A percentile compares a stretch with the other conserved stretches of the same genome.
These are phyloP conservation scores for Xenoacremonium recifei DNA, from an alignment of 2,329 filamentous ascomycete genomes.

Conservation along the genomic window DNA sequence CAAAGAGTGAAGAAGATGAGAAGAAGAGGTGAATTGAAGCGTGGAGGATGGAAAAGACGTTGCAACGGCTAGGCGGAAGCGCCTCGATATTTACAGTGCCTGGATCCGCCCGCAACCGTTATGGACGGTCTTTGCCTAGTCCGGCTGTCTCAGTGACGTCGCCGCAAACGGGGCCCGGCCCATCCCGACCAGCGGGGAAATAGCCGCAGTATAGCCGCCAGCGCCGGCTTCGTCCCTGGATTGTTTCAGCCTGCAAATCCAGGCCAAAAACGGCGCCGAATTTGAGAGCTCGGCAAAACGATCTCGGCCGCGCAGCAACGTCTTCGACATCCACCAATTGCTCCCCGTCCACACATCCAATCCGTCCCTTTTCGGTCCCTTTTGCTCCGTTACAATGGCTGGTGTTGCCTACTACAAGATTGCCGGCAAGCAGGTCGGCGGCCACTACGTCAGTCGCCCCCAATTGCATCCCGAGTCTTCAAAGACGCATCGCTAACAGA, in stretches of 20 bases:
- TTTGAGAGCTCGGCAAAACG: constrained; percentile 29
- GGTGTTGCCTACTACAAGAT: constrained; percentile 49
- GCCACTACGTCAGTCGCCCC: constrained; percentile 54
- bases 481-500: constrained; percentile 12
- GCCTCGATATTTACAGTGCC: constrained; percentile 17
- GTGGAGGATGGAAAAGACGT: background rate
- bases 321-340: constrained; percentile 27
- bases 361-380: constrained; percentile 23
- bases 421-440: constrained; percentile 58
- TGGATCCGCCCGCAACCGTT: constrained; percentile 11
- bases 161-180: constrained; percentile 20
- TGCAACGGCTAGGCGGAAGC: constrained; percentile 9
- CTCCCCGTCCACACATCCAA: constrained; percentile 25
- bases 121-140: too few relatives aligned
- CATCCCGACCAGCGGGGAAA: constrained; percentile 17
- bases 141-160: constrained; percentile 24
- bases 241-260: constrained; percentile 32
- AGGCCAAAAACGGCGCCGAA: constrained; percentile 28
- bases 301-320: constrained; percentile 24
- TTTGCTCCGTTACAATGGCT: constrained; percentile 33
- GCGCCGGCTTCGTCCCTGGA: constrained; percentile 3
- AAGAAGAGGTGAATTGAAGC: background rate
- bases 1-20: constrained; percentile 3
- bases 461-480: constrained; percentile 13
- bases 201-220: constrained; percentile 30